Evolutionary conservation across 495 filamentous ascomycete species (phyloP), one percentile per base, ranked within the genome.

Genomic region (Penicillium samsonianum): DNA sequence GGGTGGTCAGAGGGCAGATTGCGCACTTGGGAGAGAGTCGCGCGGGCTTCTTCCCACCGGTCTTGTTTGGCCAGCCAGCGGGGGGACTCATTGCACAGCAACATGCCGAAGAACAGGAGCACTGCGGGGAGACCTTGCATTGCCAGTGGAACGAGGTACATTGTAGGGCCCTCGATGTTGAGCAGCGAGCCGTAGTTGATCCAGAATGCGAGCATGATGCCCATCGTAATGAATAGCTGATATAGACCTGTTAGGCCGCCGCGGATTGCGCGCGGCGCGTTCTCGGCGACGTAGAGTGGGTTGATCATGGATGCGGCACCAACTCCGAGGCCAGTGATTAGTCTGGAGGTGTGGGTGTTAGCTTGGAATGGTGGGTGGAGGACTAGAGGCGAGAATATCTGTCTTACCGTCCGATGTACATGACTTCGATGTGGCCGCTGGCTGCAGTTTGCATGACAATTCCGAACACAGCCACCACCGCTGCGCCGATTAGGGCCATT

Each of bases 181-280:
- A 83, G 67, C 30, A 82, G 73, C 28, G 76, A 74, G 50, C 83
- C 81, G 60, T 87, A 86, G 69, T 88, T 86, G 56, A 85, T 79
- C 82, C 80, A 82, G 72, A 87, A 90, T 22, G 85, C 82, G 22
- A 90, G 71, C 82, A 88, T 87, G 62, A 82, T 82, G 20, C 86
- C 87, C 35, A 76, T 65, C 16, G 75, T 76, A 54, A 80, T 84
- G 63, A 90, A 89, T 5, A 89, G 78, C 61, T 90, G 87, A 63
- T 90, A 90, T 53, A 89, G 75, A 47, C 85, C 86, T 26, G 85
- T 89, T 35, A 91, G 72, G 19, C 81, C 81, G 28, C 87, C 87
- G 44, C 87, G 87, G 60, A 90, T 89, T 35, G 84, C 85, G 43
- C 87, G 77, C 4, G 88, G 87, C 11, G 87, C 86, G 52, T 87